Base-by-base conservation (phyloP, 2,329 filamentous ascomycete genomes). In the Gaeumannomyces sp. region DNA sequence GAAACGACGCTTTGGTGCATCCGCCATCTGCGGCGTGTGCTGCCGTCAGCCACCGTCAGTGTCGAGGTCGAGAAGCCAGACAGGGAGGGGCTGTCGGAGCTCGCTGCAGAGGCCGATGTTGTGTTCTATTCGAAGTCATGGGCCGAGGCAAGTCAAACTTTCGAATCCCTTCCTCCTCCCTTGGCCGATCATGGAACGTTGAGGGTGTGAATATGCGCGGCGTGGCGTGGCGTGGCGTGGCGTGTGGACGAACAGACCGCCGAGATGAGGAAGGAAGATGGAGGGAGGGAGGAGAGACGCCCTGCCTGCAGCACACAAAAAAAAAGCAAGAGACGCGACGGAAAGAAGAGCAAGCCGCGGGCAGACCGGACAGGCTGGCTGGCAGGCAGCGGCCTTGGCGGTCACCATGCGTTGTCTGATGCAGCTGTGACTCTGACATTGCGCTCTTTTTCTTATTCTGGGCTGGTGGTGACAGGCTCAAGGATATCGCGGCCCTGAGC, bases 91-190 rank as follows among this genome's bases (percentile, higher is more conserved):
- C 78, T 92, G 64, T 76, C 79, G 62, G 78, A 83, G 33, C 79
- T 91, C 61, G 87, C 87, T 31, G 78, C 78, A 53, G 79, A 83
- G 69, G 89, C 88, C 29, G 86, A 92, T 71, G 82, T 90, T 25
- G 84, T 92, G n/a, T 91, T 92, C 73, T 92, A 89, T 75, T 90
- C 89, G 16, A 84, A 82, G 70, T 81, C 80, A 62, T 92, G 89
- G 89, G 89, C 89, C 66, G 82, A 88, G 78, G 88, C 89, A 75
- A 75, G 77, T 76, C 35, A 61, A 38, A 50, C 19, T 35, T 38
- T 16, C n/a, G 35, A 4, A 16, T 45, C 19, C 25, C 59, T 28
- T 28, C 33, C 33, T 50, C 19, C 38, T 22, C 38, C 38, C 11
- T 19, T 50, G 45, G 45, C 45, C 45, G 45, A 25, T 53, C 45